These are phyloP conservation scores for Thozetella sp. DNA, from an alignment of 495 filamentous ascomycete genomes.

Conservation along the genomic window DNA sequence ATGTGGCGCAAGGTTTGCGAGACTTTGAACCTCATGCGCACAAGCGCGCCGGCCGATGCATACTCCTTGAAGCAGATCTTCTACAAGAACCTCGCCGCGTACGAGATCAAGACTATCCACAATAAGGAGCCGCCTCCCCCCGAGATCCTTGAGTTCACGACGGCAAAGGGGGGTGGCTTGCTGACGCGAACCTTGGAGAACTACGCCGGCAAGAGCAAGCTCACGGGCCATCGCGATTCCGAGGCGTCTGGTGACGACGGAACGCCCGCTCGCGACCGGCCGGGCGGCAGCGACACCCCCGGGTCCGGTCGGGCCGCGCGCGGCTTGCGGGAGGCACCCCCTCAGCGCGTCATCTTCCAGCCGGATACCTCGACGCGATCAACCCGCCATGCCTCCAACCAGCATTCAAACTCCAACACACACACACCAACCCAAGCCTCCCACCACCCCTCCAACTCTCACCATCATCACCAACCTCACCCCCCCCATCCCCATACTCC, in stretches of 20 bases:
- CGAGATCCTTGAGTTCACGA: conserved; percentile 76
- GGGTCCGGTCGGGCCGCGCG: conserved; percentile 61
- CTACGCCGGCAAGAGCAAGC: conserved; percentile 48
- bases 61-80: conserved; percentile 80
- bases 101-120: conserved; percentile 74
- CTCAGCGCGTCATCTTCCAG: conserved; percentile 79
- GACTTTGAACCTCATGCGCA: conserved; percentile 59
- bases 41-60: conserved; percentile 69
- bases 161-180: conserved; percentile 74
- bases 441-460: conserved; percentile 26
- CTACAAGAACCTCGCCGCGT: conserved; percentile 82
- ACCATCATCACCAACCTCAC: conserved; percentile 26
- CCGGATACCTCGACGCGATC: conserved; percentile 68
- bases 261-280: conserved; percentile 65
- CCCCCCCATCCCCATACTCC: conserved; percentile 28
- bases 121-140: conserved; percentile 77
- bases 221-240: conserved; percentile 35
- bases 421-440: conserved; percentile 19
- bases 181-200: conserved; percentile 78
- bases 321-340: conserved; percentile 76
- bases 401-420: conserved; percentile 26
- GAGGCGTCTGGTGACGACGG: conserved; percentile 59
- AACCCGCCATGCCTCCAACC: conserved; percentile 55
- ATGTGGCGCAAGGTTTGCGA: conserved; percentile 74
- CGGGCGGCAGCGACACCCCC: conserved; percentile 57